These are phyloP conservation scores for Berkeleyomyces basicola DNA, from an alignment of 2,329 filamentous ascomycete genomes.

Conservation along the genomic window DNA sequence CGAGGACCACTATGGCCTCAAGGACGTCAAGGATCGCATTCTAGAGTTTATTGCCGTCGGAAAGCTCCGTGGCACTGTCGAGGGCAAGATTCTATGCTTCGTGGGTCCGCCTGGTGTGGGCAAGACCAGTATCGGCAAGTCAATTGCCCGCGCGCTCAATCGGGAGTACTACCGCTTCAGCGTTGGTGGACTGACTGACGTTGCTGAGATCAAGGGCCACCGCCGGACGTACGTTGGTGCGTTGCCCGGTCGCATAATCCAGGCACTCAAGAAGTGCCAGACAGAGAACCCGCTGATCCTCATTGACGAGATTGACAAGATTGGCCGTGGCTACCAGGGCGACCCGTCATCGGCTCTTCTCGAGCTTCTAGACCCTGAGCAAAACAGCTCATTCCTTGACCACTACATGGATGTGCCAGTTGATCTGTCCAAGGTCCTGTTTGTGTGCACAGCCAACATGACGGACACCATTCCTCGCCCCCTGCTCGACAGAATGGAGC, in stretches of 20 bases:
- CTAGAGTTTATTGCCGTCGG: conserved; percentile 96
- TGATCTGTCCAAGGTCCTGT: conserved; percentile 90
- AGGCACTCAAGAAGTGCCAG: conserved; percentile 96
- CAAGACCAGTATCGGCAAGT: conserved; percentile 98
- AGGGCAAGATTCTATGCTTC: conserved; percentile 96
- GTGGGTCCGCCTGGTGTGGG: conserved; percentile 94
- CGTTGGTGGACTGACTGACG: conserved; percentile 89
- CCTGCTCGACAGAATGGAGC: conserved; percentile 89
- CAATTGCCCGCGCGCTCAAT: conserved; percentile 85
- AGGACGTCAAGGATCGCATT: conserved; percentile 97
- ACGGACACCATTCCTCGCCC: conserved; percentile 94
- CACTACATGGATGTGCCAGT: conserved; percentile 98
- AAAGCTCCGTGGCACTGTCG: conserved; percentile 88
- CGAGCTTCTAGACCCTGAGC: conserved; percentile 87
- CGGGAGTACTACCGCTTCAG: conserved; percentile 97
- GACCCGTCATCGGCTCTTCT: conserved; percentile 89
- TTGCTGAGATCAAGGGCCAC: conserved; percentile 97
- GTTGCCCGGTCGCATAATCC: conserved; percentile 88
- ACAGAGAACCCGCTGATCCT: conserved; percentile 94
- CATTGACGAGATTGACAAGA: conserved; percentile 97
- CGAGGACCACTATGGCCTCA: conserved; percentile 89
- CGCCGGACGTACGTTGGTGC: conserved; percentile 92
- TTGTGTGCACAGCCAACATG: conserved; percentile 98
- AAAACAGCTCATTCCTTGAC: conserved; percentile 92
- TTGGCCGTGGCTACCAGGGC: conserved; percentile 88